Base-by-base conservation (phyloP, 1,284 basidiomycete species). In the Anthracocystis setariae region DNA sequence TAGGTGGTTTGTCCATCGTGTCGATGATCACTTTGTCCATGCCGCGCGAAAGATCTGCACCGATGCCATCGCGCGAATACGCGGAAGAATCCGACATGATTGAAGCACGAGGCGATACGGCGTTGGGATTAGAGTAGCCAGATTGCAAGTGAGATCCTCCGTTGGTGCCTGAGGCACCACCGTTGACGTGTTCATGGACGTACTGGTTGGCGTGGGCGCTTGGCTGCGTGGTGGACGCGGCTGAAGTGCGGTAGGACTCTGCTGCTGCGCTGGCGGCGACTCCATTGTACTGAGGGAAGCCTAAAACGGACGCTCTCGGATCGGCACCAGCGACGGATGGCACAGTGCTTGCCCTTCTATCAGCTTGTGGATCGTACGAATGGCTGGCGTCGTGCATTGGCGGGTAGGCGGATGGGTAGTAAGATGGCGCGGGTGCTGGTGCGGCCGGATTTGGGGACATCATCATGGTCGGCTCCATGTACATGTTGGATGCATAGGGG, bases 141-240 rank as follows among this genome's bases (percentile, higher is more conserved):
- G 32, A 29, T 17, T 61, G 51, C 15, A 44, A 29, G 3, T 49
- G 52, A 18, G 29, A 46, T 43, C 24, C 49, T 38, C 35, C 46
- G 37, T 38, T 59, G 49, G 35, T 18, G 3, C 29, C 20, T 17
- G 52, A 33, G 18, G 21, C 53, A 2, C 37, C 18, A 3, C 40
- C 62, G 35, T 46, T 53, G 35, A 40, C 44, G 13, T 59, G 67
- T 38, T 70, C 56, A 47, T 46, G 53, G 23, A 61, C 55, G 44
- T 74, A 70, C 24, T 61, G 53, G 33, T 56, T 66, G 17, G 72
- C 72, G 39, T 70, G 70, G 10, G 62, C 53, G 47, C 67, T 74
- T 20, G 67, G 63, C 2, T 62, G 59, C 5, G 67, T 66, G 15
- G 51, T 18, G 27, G 57, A 54, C 7, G 45, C 18, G 3, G 52